Evolutionary conservation across 2,329 filamentous ascomycete genomes (phyloP).

Genomic region (Fusarium algeriense): DNA sequence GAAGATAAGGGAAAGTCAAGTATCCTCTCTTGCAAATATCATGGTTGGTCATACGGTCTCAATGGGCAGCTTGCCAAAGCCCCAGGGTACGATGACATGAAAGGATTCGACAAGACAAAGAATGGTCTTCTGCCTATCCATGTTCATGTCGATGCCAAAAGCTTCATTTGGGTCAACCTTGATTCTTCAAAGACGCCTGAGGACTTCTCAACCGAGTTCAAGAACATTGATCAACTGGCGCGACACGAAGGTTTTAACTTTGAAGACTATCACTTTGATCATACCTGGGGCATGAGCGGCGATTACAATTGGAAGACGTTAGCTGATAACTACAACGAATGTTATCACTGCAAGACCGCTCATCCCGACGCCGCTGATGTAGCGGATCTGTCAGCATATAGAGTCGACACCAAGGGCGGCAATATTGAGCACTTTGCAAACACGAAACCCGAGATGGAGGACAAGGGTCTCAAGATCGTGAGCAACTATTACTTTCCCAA

Average conservation of each 20-base stretch:
- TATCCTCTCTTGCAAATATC: constrained; percentile 70
- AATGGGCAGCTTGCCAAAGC: constrained; percentile 70
- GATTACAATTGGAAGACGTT: constrained; percentile 71
- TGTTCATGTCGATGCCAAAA: constrained; percentile 62
- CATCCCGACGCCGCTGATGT: constrained; percentile 16
- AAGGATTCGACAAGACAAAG: constrained; percentile 65
- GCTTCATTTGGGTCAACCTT: constrained; percentile 70
- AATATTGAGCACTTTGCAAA: constrained; percentile 35
- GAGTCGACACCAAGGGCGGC: constrained; percentile 20
- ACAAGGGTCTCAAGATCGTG: constrained; percentile 21
- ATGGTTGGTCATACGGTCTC: constrained; percentile 71
- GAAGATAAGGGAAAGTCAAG: constrained; percentile 62
- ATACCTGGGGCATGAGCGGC: constrained; percentile 65
- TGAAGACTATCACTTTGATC: constrained; percentile 66
- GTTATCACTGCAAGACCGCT: constrained; percentile 28
- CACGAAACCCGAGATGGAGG: constrained; percentile 4
- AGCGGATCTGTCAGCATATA: constrained; percentile 11
- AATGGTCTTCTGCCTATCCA: constrained; percentile 65
- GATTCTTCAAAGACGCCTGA: constrained; percentile 59
- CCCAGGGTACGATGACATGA: constrained; percentile 66
- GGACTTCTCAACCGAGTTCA: constrained; percentile 61
- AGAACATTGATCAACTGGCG: constrained; percentile 52
- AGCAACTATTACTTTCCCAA: constrained; percentile 40
- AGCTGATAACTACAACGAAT: constrained; percentile 47
- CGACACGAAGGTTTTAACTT: constrained; percentile 60